phyloP scores from a whole-genome alignment of 352 stramenopile species.

The Globisporangium camurandrum region DNA sequence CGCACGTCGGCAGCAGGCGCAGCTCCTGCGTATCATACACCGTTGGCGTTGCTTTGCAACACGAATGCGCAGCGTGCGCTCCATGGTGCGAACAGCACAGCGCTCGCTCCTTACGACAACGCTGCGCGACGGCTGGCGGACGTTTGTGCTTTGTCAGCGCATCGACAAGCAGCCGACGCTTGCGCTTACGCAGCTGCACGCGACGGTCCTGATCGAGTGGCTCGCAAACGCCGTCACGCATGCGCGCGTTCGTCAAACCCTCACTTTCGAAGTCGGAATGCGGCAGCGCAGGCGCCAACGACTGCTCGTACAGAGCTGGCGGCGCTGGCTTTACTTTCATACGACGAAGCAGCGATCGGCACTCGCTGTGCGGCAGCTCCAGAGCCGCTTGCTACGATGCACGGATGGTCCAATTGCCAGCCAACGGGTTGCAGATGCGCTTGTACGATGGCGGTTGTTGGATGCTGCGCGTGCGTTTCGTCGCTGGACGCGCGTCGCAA shows the following conservation, averaged over 20 bases:
- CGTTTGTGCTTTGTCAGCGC: conserved; percentile 9
- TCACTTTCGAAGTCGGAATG: conserved; percentile 19
- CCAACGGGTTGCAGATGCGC: conserved; percentile 2
- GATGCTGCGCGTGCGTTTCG: conserved; percentile 12
- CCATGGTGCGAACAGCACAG: neutral
- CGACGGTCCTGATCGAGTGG: conserved; percentile 21
- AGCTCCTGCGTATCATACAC: neutral
- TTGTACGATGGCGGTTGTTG: conserved; percentile 21
- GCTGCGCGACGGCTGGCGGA: conserved; percentile 18
- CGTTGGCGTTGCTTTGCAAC: neutral
- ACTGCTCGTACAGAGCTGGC: no score
- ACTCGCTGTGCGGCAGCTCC: neutral
- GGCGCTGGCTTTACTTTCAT: no score
- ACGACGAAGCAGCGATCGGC: no score
- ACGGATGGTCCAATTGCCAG: no score
- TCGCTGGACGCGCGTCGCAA: conserved; percentile 7
- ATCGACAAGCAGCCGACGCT: conserved; percentile 11
- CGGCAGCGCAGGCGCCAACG: no score
- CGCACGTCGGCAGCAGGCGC: neutral
- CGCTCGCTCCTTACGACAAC: conserved; percentile 4
- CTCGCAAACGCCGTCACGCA: conserved; percentile 15
- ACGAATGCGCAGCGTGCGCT: neutral
- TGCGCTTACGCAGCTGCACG: conserved; percentile 16
- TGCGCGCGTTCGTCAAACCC: conserved; percentile 14
- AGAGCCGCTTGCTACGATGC: neutral